A percentile compares a stretch with the other conserved stretches of the same genome.
These are phyloP conservation scores for Aspergillus avenaceus DNA, from an alignment of 495 filamentous ascomycete genomes.

Conservation along the genomic window DNA sequence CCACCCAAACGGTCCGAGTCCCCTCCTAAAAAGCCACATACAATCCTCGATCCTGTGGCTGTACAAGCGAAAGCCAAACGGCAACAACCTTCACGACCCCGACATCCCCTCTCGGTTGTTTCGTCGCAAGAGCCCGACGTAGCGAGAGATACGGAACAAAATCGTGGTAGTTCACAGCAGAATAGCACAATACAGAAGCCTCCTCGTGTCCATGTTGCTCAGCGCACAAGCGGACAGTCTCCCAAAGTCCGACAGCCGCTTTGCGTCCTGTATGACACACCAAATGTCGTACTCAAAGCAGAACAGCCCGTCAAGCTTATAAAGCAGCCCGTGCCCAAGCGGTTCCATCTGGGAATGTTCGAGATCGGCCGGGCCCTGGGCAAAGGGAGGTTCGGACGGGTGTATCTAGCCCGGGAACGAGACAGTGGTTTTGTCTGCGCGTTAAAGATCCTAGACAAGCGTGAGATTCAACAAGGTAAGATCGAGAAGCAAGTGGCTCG, in stretches of 20 bases:
- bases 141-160: too few species aligned
- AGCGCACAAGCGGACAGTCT: too few species aligned
- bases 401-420: conserved; percentile 89
- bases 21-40: too few species aligned
- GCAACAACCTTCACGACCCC: neutral
- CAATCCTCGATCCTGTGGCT: too few species aligned
- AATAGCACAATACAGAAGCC: too few species aligned
- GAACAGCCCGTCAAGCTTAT: neutral
- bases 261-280: too few species aligned
- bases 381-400: conserved; percentile 93
- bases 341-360: conserved; percentile 94
- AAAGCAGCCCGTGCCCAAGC: conserved; percentile 57
- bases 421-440: conserved; percentile 86
- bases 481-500: conserved; percentile 93
- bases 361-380: conserved; percentile 91
- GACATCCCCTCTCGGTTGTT: neutral
- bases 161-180: too few species aligned
- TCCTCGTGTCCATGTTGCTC: too few species aligned
- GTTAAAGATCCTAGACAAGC: conserved; percentile 91
- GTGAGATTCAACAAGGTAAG: conserved; percentile 78
- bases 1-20: too few species aligned
- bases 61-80: too few species aligned
- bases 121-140: too few species aligned
- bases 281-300: neutral
- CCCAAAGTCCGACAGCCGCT: too few species aligned